Conservation (phyloP, 306 rosid genomes). For the Sicyos baderoa region DNA sequence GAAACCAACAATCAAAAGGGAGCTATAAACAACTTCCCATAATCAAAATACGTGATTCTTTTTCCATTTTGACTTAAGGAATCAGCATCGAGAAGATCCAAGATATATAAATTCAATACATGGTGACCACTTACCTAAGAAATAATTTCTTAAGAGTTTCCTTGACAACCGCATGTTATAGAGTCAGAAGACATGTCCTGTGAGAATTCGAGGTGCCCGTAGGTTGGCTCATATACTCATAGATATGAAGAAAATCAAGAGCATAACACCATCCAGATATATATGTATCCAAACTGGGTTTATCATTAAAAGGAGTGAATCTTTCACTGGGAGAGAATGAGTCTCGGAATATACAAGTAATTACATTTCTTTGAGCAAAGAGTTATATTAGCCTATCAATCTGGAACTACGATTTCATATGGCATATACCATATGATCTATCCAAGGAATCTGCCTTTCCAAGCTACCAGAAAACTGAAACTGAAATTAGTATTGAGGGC, state of each 20-base stretch:
- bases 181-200: no score
- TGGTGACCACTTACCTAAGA: no score
- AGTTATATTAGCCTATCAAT: slow-evolving; percentile 13
- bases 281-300: background rate
- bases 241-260: no score
- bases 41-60: background rate
- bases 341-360: slow-evolving; percentile 8
- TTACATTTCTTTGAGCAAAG: slow-evolving; percentile 1
- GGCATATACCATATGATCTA: background rate
- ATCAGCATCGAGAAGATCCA: no score
- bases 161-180: background rate
- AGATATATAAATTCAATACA: no score
- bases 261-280: background rate
- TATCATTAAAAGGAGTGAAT: background rate
- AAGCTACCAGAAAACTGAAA: background rate
- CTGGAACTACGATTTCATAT: no score
- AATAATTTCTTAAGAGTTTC: background rate
- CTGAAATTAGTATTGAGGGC: slow-evolving; percentile 9
- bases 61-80: background rate
- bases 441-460: background rate
- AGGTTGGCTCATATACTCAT: background rate
- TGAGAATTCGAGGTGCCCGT: no score
- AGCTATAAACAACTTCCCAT: background rate
- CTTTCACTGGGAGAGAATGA: background rate
- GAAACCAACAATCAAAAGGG: background rate